phyloP scores from a whole-genome alignment of 305 asterid species.

The Withania somnifera region DNA sequence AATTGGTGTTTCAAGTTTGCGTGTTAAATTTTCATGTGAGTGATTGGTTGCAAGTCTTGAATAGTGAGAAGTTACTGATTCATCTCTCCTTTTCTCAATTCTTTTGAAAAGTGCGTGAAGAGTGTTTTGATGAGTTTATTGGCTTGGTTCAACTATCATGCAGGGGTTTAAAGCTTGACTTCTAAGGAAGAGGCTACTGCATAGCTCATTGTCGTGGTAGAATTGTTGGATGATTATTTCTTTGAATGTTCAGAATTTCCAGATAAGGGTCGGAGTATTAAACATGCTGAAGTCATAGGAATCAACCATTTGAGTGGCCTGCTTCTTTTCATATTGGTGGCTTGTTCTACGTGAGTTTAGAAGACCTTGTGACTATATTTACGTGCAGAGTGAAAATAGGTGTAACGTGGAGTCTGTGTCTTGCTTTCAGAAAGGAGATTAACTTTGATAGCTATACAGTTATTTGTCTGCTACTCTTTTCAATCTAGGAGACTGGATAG shows the following conservation, averaged over 20 bases:
- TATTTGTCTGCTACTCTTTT: background rate
- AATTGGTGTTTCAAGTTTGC: background rate
- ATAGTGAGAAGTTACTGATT: background rate
- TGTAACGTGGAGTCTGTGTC: background rate
- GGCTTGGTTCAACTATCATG: background rate
- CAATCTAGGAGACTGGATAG: background rate
- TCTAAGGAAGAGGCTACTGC: background rate
- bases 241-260: background rate
- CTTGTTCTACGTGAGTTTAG: background rate
- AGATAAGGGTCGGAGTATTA: background rate
- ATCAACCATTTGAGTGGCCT: background rate
- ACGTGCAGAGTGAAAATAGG: background rate
- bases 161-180: constrained; percentile 2
- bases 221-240: background rate
- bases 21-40: background rate
- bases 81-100: background rate
- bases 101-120: background rate
- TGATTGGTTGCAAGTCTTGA: background rate
- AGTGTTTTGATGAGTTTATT: background rate
- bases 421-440: background rate
- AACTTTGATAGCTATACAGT: background rate
- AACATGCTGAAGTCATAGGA: background rate
- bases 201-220: background rate
- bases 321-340: background rate
- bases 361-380: background rate